Conservation (phyloP, 257 asterid species). For the Nicotiana obtusifolia region DNA sequence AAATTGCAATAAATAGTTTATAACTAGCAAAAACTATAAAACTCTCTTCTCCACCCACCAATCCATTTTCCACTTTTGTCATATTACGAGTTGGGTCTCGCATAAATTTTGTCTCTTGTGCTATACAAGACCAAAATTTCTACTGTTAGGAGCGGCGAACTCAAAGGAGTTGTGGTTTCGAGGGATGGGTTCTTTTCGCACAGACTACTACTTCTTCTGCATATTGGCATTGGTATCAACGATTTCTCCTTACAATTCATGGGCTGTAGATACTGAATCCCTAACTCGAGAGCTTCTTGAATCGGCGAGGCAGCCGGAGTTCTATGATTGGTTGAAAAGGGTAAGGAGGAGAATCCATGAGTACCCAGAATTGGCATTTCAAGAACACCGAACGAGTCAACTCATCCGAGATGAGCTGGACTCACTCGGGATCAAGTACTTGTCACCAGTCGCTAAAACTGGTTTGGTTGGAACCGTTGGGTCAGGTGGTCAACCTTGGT, state of each 20-base stretch:
- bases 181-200: not conserved
- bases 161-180: too few species aligned
- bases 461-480: slow-evolving; percentile 81
- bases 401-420: slow-evolving; percentile 69
- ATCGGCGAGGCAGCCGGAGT: slow-evolving; percentile 52
- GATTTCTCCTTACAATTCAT: not conserved
- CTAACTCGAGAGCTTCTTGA: slow-evolving; percentile 41
- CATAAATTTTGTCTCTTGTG: too few species aligned
- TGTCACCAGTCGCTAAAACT: slow-evolving; percentile 73
- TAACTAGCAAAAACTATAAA: too few species aligned
- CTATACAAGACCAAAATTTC: too few species aligned
- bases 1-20: too few species aligned
- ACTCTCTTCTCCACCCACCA: too few species aligned
- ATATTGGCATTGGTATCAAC: not conserved
- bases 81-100: too few species aligned
- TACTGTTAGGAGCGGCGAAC: too few species aligned
- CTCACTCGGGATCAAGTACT: slow-evolving; percentile 55
- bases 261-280: slow-evolving; percentile 15
- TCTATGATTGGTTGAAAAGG: slow-evolving; percentile 60
- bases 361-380: slow-evolving; percentile 70
- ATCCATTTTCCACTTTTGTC: too few species aligned
- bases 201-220: not conserved
- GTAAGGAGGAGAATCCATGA: slow-evolving; percentile 70
- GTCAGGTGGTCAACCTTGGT: slow-evolving; percentile 60
- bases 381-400: slow-evolving; percentile 69